Base-by-base conservation (phyloP, 352 stramenopile species). In the Globisporangium carolinianum region DNA sequence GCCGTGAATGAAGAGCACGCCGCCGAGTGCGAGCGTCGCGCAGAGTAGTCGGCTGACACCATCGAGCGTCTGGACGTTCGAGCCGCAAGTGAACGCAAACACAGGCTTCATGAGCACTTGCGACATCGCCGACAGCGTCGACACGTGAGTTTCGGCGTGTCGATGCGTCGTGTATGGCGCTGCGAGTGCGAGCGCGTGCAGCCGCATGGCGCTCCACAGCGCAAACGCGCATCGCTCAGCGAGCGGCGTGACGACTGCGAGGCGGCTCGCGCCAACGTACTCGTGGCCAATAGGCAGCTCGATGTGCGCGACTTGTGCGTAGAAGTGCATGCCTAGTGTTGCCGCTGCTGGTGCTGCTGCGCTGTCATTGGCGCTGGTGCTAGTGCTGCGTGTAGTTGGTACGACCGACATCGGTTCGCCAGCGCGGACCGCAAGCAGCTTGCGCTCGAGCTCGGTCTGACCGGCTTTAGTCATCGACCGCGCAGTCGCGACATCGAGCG, bases 141-240 rank as follows among this genome's bases (percentile, higher is more conserved):
- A 43, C 39, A 12, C 39, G 11, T 32, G 24, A 32, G 24, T 3
- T 32, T 32, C 24, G 24, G 24, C 24, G 24, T 32, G 39, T 43
- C 39, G 39, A 43, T 5, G 11, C 0, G n/a, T n/a, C 18, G 54
- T 58, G 42, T 66, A 71, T 6, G 72, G 66, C 9, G 67, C 52
- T 15, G 71, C 35, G 1, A 87, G 52, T 15, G 70, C 54, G 15
- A 75, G 50, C 38, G 69, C 59, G 9, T 67, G 54, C 36, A 62
- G 55, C 36, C 58, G 75, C 48, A 86, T 38, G 3, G 72, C 74
- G 42, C 59, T 72, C 15, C 79, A 72, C 1, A 89, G 62, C 5
- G 73, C 68, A 41, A 75, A 89, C 6, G 60, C 55, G 50, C 79
- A 87, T 2, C 76, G 63, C 18, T 87, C 60, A 0, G 76, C 79